These are phyloP conservation scores for Xylariales sp. DNA, from an alignment of 2,329 filamentous ascomycete genomes.

Conservation along the genomic window DNA sequence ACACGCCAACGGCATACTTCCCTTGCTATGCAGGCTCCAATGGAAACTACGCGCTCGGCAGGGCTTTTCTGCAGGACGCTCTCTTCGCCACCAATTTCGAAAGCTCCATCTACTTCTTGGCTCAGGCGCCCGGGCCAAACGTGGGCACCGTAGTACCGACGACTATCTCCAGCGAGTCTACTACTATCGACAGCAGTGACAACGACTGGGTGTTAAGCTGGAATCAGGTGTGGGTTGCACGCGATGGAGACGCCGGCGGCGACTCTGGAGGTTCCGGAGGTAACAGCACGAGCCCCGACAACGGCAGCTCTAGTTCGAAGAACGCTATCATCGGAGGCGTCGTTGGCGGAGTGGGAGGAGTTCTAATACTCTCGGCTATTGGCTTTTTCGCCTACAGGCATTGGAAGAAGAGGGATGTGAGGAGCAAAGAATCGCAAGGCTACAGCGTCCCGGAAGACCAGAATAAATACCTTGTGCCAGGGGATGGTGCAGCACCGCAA, in stretches of 20 bases:
- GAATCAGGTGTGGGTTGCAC: not conserved
- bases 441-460: not conserved
- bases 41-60: constrained; percentile 27
- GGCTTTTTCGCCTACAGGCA: not conserved
- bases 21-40: constrained; percentile 24
- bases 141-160: constrained; percentile 5
- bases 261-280: not conserved
- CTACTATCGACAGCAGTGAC: not conserved
- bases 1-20: constrained; percentile 30
- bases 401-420: too few relatives aligned
- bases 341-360: not conserved
- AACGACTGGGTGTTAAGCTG: not conserved
- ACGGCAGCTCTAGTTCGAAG: not conserved
- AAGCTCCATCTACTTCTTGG: constrained; percentile 20
- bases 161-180: not conserved
- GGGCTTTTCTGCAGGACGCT: constrained; percentile 37
- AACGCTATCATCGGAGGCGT: not conserved
- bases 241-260: not conserved
- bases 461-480: too few relatives aligned
- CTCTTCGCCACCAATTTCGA: constrained; percentile 32
- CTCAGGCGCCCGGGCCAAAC: constrained; percentile 27
- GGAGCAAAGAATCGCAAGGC: too few relatives aligned
- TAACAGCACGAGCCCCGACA: not conserved
- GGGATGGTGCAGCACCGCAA: too few relatives aligned
- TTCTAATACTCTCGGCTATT: not conserved